phyloP scores from a whole-genome alignment of 495 filamentous ascomycete genomes.

The Schizothecium vesticola region DNA sequence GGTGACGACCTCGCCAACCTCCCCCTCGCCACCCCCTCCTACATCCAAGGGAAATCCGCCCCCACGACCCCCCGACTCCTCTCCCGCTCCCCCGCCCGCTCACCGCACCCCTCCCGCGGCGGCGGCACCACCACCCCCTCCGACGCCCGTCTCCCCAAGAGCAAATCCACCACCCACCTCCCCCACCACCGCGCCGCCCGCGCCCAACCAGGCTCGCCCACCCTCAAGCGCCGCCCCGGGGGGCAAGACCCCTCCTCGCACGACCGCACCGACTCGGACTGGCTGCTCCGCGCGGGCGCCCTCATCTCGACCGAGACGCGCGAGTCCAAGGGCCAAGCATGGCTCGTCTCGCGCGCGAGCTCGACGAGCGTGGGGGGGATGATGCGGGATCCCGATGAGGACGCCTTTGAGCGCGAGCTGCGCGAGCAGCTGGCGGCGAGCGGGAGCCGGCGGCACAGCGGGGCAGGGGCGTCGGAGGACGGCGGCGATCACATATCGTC shows the following conservation, averaged over 20 bases:
- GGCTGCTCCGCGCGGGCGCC: constrained; percentile 69
- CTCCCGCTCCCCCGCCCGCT: constrained; percentile 44
- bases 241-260: constrained; percentile 1
- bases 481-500: constrained; percentile 27
- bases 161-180: constrained; percentile 45
- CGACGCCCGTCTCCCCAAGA: constrained; percentile 32
- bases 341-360: constrained; percentile 66
- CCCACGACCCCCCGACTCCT: constrained; percentile 55
- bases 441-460: constrained; percentile 32
- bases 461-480: constrained; percentile 21
- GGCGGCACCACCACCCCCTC: constrained; percentile 15
- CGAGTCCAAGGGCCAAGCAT: constrained; percentile 74
- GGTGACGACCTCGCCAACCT: constrained; percentile 35
- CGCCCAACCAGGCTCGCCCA: constrained; percentile 20
- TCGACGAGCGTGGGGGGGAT: constrained; percentile 60
- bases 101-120: constrained; percentile 33
- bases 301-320: constrained; percentile 63
- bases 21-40: constrained; percentile 33
- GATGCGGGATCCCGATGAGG: constrained; percentile 44
- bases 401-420: constrained; percentile 41
- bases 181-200: constrained; percentile 10
- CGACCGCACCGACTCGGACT: constrained; percentile 54
- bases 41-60: constrained; percentile 50
- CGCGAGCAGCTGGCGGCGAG: constrained; percentile 29
- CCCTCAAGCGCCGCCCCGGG: constrained; percentile 13